These are phyloP conservation scores for Aspergillus quadricinctus DNA, from an alignment of 2,329 filamentous ascomycete genomes.

Conservation along the genomic window DNA sequence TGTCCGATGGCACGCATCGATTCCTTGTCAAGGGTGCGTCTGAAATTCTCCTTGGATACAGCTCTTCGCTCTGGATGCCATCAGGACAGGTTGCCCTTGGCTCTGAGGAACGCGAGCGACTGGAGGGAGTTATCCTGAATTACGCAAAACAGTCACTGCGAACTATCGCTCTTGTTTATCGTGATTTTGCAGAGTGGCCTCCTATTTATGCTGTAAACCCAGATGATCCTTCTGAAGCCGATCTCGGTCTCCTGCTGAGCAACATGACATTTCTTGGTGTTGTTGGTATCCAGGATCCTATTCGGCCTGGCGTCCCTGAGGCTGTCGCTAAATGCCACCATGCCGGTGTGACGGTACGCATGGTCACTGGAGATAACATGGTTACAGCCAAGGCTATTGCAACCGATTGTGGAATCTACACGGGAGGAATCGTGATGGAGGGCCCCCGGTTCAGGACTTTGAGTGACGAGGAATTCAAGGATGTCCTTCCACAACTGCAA, in stretches of 20 bases:
- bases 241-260: slow-evolving; percentile 64
- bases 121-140: slow-evolving; percentile 34
- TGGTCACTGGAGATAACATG: slow-evolving; percentile 70
- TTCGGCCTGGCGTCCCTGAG: slow-evolving; percentile 63
- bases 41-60: slow-evolving; percentile 41
- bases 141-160: slow-evolving; percentile 59
- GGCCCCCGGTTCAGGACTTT: slow-evolving; percentile 63
- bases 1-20: slow-evolving; percentile 35
- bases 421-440: slow-evolving; percentile 61
- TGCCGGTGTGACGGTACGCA: slow-evolving; percentile 67
- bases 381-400: slow-evolving; percentile 70
- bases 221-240: slow-evolving; percentile 58
- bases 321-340: slow-evolving; percentile 64
- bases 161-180: slow-evolving; percentile 70
- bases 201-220: slow-evolving; percentile 51
- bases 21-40: slow-evolving; percentile 47
- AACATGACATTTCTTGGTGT: slow-evolving; percentile 72
- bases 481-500: slow-evolving; percentile 55
- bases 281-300: slow-evolving; percentile 71
- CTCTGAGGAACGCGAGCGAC: slow-evolving; percentile 20
- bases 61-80: slow-evolving; percentile 24
- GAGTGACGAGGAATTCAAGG: slow-evolving; percentile 55
- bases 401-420: slow-evolving; percentile 65
- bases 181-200: slow-evolving; percentile 67
- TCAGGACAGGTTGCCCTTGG: slow-evolving; percentile 22